A percentile compares a stretch with the other conserved stretches of the same genome.
phyloP scores from a whole-genome alignment of 192 early-diverging fungal species.

The Cetraspora pellucida region DNA sequence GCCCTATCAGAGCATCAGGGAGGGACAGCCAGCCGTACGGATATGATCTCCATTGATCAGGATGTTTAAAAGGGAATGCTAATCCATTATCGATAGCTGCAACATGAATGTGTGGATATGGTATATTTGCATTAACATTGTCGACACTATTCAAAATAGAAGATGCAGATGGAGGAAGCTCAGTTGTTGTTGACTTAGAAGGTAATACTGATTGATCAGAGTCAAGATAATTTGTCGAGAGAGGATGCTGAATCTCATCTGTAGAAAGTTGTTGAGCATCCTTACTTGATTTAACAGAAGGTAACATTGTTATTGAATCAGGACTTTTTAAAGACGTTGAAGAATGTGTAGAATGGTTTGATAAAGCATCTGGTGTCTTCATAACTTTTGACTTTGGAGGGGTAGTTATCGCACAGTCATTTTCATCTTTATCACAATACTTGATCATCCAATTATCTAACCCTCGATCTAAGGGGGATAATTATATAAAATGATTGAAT shows the following conservation, averaged over 20 bases:
- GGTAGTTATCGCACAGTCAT: slow-evolving; percentile 19
- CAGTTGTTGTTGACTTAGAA: too few relatives aligned
- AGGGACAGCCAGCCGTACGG: slow-evolving; percentile 90
- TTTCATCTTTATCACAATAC: slow-evolving; percentile 53
- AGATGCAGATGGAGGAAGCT: not conserved
- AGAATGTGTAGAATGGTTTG: not conserved
- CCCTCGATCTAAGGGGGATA: slow-evolving; percentile 54
- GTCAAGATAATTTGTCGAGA: too few relatives aligned
- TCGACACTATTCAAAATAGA: not conserved
- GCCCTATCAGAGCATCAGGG: slow-evolving; percentile 58
- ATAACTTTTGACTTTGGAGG: slow-evolving; percentile 26
- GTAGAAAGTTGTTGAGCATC: too few relatives aligned
- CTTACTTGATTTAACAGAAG: too few relatives aligned
- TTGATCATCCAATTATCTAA: slow-evolving; percentile 88
- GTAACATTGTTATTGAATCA: not conserved
- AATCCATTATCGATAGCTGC: slow-evolving; percentile 93
- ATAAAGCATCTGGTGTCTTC: slow-evolving; percentile 24
- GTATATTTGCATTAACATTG: not conserved
- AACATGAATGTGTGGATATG: slow-evolving; percentile 63
- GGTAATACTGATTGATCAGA: too few relatives aligned
- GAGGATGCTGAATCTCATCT: too few relatives aligned
- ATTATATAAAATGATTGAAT: not conserved
- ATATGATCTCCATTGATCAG: slow-evolving; percentile 84
- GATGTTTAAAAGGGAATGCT: slow-evolving; percentile 93
- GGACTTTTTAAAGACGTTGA: not conserved